Conservation (phyloP, 2,329 filamentous ascomycete species). For the Scytalidium sp. region DNA sequence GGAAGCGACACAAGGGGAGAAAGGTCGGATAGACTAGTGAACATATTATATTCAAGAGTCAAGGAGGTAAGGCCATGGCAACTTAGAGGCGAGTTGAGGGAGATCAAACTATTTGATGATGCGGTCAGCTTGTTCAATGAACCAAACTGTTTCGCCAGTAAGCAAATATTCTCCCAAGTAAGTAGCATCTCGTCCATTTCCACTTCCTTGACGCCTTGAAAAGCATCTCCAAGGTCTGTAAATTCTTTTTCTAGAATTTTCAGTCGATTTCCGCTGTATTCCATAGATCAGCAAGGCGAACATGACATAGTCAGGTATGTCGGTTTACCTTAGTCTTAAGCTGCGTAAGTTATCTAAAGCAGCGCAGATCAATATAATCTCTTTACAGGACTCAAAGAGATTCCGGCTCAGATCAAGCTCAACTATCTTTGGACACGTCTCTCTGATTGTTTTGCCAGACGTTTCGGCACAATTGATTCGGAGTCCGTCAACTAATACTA, state of each 20-base stretch:
- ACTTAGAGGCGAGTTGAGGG: slow-evolving; percentile 31
- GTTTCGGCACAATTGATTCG: slow-evolving; percentile 48
- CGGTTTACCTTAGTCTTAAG: slow-evolving; percentile 67
- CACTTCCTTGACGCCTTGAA: slow-evolving; percentile 55
- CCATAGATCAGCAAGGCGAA: slow-evolving; percentile 5
- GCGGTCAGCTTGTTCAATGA: slow-evolving; percentile 48
- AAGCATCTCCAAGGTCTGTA: slow-evolving; percentile 32
- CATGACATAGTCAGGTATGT: neutral
- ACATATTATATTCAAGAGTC: slow-evolving; percentile 70
- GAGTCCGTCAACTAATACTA: slow-evolving; percentile 79
- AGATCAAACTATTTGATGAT: slow-evolving; percentile 55
- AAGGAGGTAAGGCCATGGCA: slow-evolving; percentile 54
- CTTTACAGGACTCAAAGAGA: slow-evolving; percentile 64
- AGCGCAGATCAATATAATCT: slow-evolving; percentile 68
- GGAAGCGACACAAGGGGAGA: slow-evolving; percentile 47
- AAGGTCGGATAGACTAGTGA: slow-evolving; percentile 57
- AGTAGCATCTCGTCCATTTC: slow-evolving; percentile 66
- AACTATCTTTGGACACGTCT: slow-evolving; percentile 62
- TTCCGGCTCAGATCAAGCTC: slow-evolving; percentile 88
- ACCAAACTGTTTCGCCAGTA: slow-evolving; percentile 50
- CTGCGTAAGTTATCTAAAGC: slow-evolving; percentile 64
- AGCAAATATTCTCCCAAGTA: slow-evolving; percentile 61
- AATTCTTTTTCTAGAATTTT: slow-evolving; percentile 41
- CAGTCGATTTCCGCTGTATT: slow-evolving; percentile 70
- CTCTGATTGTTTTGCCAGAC: slow-evolving; percentile 37